Base-by-base conservation (phyloP, 2,329 filamentous ascomycete genomes). In the Neoscytalidium dimidiatum region DNA sequence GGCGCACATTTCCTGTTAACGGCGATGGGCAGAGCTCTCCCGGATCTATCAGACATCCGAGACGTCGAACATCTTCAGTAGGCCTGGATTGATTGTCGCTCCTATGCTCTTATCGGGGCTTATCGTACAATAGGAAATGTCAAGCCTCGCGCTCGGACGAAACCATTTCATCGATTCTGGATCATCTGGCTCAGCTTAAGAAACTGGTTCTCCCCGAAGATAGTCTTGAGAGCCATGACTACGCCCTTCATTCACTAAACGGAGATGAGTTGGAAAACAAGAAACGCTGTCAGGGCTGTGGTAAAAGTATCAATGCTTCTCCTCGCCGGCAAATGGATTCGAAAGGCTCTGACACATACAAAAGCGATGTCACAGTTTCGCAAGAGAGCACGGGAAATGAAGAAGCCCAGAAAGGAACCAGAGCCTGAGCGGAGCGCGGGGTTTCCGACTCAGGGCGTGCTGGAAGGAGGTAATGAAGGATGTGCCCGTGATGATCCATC, bases 241-340 rank as follows among this genome's bases (percentile, higher is more conserved):
- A 68, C 19, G 29, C 61, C 11, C 46, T 58, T 0, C 35, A 64
- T 28, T 66, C 51, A 11, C 60, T 70, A 8, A 66, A 65, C 23
- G 61, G 62, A 11, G 64, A 60, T 21, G 67, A 69, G 6, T 56
- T 70, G 23, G 26, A 66, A 3, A 11, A 52, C 53, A 68, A 69
- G 53, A 65, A 65, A 19, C 64, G 65, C 33, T 70, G 69, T 35
- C 52, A 23, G 17, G 44, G 48, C 13, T 70, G 69, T 33, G 64
- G 62, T 19, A 68, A 68, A 64, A 62, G 69, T 69, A 33, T n/a
- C n/a, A n/a, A n/a, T n/a, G n/a, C n/a, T n/a, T n/a, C n/a, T n/a
- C n/a, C n/a, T n/a, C 23, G 4, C 6, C 29, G 13, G 14, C n/a
- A 31, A 19, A 17, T 4, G 19, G 9, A 17, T 5, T 19, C 3